Evolutionary conservation across 768 basidiomycete genomes (phyloP).

Genomic region (Porpolomopsis calyptriformis): DNA sequence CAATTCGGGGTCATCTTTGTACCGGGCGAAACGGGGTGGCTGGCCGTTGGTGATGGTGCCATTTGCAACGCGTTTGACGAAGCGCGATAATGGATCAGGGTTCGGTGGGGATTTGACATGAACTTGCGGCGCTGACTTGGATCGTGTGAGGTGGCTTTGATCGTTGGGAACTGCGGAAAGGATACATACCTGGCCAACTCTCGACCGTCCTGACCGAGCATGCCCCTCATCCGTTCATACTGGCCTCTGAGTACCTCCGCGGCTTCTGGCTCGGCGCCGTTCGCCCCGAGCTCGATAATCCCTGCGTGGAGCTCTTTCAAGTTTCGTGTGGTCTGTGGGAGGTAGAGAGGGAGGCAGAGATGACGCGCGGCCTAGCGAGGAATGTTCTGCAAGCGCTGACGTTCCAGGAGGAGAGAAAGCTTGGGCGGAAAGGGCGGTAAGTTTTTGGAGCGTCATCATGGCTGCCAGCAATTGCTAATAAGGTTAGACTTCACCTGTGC

Average conservation of each 20-base stretch:
- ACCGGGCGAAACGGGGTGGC: conserved; percentile 19
- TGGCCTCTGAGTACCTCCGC: conserved; percentile 49
- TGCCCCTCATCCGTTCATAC: conserved; percentile 67
- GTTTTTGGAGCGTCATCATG: neutral
- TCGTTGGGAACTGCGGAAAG: neutral
- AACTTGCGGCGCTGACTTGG: neutral
- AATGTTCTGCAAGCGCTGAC: conserved; percentile 66
- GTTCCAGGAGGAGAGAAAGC: conserved; percentile 73
- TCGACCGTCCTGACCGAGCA: conserved; percentile 57
- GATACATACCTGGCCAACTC: conserved; percentile 42
- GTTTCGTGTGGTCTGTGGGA: conserved; percentile 64
- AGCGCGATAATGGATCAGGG: neutral
- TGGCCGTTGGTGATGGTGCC: conserved; percentile 7
- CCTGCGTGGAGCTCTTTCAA: conserved; percentile 57
- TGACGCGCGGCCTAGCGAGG: conserved; percentile 15
- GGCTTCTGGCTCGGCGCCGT: conserved; percentile 40
- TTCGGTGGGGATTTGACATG: neutral
- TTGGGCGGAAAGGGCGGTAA: conserved; percentile 56
- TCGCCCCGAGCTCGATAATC: conserved; percentile 49
- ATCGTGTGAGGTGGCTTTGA: neutral
- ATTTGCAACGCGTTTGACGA: neutral
- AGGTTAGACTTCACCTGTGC: too few species aligned
- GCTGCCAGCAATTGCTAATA: too few species aligned
- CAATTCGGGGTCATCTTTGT: conserved; percentile 51
- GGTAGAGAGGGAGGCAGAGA: conserved; percentile 34